These are phyloP conservation scores for Phytophthora sp. DNA, from an alignment of 352 stramenopile species.

Conservation along the genomic window DNA sequence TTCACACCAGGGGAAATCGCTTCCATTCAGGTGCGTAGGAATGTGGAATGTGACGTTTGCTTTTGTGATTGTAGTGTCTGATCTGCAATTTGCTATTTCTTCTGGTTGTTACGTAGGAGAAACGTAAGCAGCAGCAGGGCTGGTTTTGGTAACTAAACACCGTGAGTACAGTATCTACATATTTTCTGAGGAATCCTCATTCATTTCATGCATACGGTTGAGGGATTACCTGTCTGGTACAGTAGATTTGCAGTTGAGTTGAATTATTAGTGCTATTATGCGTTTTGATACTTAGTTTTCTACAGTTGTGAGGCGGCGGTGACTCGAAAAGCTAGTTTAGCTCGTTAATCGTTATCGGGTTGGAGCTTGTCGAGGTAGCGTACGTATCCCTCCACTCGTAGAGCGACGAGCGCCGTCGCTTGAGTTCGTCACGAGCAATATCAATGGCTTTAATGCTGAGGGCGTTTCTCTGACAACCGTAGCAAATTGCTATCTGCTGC, in stretches of 20 bases:
- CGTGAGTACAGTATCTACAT: conserved; percentile 16
- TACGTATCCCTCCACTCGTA: conserved; percentile 43
- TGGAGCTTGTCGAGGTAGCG: conserved; percentile 30
- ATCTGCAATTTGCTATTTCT: not conserved
- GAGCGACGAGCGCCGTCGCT: conserved; percentile 24
- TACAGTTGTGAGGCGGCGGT: too few species aligned
- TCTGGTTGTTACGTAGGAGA: conserved; percentile 35
- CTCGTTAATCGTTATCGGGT: conserved; percentile 29
- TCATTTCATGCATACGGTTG: not conserved
- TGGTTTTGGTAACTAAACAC: conserved; percentile 67
- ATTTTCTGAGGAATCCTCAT: too few species aligned
- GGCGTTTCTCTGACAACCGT: conserved; percentile 25
- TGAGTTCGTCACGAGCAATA: conserved; percentile 37
- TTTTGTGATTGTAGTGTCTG: not conserved
- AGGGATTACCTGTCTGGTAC: not conserved
- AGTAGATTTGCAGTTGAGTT: conserved; percentile 7
- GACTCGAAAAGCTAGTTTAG: conserved; percentile 43
- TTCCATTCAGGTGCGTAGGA: conserved; percentile 51
- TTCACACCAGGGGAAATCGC: conserved; percentile 75
- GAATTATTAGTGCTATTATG: conserved; percentile 18
- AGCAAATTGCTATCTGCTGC: conserved; percentile 36
- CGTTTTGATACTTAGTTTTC: conserved; percentile 13
- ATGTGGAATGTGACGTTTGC: not conserved
- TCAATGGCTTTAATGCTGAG: conserved; percentile 32
- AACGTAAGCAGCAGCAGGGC: conserved; percentile 65